phyloP scores from a whole-genome alignment of 1,284 basidiomycete genomes.

The Leccinum fallax region DNA sequence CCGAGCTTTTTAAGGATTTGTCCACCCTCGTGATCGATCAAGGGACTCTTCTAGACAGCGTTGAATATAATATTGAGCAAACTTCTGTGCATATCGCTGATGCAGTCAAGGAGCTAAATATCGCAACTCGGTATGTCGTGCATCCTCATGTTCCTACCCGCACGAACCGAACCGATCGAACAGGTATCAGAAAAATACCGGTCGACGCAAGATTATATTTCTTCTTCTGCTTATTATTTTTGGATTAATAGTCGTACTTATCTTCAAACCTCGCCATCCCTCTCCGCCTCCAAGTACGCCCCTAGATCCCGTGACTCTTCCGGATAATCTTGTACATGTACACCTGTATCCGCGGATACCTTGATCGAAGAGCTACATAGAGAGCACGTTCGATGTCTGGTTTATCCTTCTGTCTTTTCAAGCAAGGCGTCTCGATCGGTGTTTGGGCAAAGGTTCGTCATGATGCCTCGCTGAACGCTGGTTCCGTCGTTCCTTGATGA shows the following conservation, averaged over 20 bases:
- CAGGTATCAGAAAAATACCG: conserved; percentile 93
- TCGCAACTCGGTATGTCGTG: conserved; percentile 71
- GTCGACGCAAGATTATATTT: conserved; percentile 91
- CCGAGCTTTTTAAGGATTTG: conserved; percentile 96
- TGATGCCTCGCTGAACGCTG: conserved; percentile 3
- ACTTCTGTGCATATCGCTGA: conserved; percentile 82
- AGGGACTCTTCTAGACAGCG: conserved; percentile 93
- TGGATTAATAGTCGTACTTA: conserved; percentile 77
- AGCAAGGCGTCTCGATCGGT: conserved; percentile 5
- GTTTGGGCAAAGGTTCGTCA: conserved; percentile 25
- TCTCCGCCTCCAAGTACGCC: conserved; percentile 29
- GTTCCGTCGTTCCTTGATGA: conserved; percentile 8
- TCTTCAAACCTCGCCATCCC: conserved; percentile 75
- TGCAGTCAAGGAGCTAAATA: conserved; percentile 83
- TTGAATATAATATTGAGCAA: conserved; percentile 98
- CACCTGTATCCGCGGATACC: conserved; percentile 38
- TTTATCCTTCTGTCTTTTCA: conserved; percentile 4
- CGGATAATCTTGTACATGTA: conserved; percentile 35
- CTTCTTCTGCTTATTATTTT: conserved; percentile 89
- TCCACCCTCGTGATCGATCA: conserved; percentile 95
- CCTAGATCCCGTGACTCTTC: conserved; percentile 19
- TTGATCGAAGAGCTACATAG: conserved; percentile 27
- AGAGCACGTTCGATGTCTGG: conserved; percentile 14
- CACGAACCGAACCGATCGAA: conserved; percentile 12
- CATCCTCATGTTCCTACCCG: not conserved